Evolutionary conservation across 169 alveolate genomes (phyloP).

Genomic region (Plasmodium inui): DNA sequence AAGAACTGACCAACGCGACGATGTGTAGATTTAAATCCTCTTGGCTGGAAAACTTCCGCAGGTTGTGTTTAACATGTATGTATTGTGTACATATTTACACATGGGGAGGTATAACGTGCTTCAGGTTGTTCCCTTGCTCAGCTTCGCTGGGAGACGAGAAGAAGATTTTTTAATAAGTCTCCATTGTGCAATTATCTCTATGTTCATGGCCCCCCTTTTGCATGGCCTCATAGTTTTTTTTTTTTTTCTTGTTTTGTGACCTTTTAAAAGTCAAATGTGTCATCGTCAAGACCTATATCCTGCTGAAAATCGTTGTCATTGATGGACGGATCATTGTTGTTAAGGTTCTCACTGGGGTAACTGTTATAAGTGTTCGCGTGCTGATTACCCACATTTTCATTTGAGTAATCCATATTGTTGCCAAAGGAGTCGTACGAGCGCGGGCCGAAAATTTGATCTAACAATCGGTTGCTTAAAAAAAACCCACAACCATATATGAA

Average conservation of each 20-base stretch:
- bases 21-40: neutral
- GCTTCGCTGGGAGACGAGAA: neutral
- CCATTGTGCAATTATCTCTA: neutral
- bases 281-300: conserved; percentile 71
- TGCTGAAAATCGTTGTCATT: conserved; percentile 67
- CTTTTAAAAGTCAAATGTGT: conserved; percentile 54
- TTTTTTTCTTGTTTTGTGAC: neutral
- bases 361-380: conserved; percentile 12
- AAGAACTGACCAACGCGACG: neutral
- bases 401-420: conserved; percentile 26
- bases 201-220: neutral
- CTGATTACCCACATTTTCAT: conserved; percentile 14
- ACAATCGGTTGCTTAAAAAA: conserved; percentile 70
- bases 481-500: conserved; percentile 75
- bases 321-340: conserved; percentile 56
- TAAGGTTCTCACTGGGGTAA: conserved; percentile 45
- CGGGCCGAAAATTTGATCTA: conserved; percentile 73
- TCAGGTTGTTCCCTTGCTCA: neutral
- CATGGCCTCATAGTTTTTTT: neutral
- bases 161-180: neutral
- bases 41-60: neutral
- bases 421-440: conserved; percentile 48
- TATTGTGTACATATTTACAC: neutral
- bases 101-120: neutral
- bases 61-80: neutral